These are phyloP conservation scores for Blastomyces silverae DNA, from an alignment of 2,329 filamentous ascomycete genomes.

Conservation along the genomic window DNA sequence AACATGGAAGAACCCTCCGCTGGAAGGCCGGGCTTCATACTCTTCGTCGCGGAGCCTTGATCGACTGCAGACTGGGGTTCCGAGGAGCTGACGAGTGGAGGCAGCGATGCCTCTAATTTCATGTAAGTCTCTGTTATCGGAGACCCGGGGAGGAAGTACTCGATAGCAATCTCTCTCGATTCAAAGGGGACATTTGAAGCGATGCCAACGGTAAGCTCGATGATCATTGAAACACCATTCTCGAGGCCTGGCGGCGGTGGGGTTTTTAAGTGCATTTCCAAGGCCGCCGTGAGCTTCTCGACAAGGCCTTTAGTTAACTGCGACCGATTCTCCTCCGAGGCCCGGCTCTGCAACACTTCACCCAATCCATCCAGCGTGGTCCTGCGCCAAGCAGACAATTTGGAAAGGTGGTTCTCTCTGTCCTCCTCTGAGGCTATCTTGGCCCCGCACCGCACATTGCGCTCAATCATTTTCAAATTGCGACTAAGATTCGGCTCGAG, in stretches of 20 bases:
- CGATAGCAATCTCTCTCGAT: conserved; percentile 80
- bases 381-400: conserved; percentile 88
- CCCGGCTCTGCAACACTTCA: conserved; percentile 58
- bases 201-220: conserved; percentile 82
- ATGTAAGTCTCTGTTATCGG: conserved; percentile 65
- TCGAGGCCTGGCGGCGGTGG: conserved; percentile 76
- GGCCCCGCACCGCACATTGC: conserved; percentile 73
- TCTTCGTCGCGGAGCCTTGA: conserved; percentile 23
- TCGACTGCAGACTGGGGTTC: conserved; percentile 21
- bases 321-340: conserved; percentile 59
- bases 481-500: conserved; percentile 69
- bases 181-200: conserved; percentile 81
- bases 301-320: conserved; percentile 66
- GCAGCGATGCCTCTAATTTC: conserved; percentile 70
- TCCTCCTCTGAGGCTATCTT: conserved; percentile 74
- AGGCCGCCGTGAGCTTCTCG: conserved; percentile 57
- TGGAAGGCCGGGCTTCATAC: conserved; percentile 17
- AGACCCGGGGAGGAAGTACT: conserved; percentile 74
- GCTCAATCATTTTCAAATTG: conserved; percentile 77
- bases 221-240: conserved; percentile 82
- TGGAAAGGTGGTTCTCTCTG: conserved; percentile 76
- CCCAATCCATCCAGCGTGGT: conserved; percentile 87
- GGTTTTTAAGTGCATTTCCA: conserved; percentile 68
- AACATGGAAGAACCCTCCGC: conserved; percentile 12
- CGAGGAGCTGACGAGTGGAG: conserved; percentile 42